Evolutionary conservation across 2,329 filamentous ascomycete species (phyloP).

Genomic region (Neobulgaria alba): DNA sequence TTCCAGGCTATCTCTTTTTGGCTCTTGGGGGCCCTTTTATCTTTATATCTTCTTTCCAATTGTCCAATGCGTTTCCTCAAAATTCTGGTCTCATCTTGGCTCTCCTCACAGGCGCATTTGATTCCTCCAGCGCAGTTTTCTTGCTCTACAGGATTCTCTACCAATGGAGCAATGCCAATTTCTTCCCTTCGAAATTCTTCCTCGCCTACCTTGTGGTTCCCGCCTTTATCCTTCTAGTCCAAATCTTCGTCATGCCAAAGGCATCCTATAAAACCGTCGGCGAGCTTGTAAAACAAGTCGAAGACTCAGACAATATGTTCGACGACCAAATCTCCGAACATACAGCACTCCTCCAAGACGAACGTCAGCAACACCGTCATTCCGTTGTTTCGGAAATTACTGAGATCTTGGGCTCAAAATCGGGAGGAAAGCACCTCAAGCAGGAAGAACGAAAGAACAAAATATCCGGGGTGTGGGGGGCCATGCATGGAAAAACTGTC

Average conservation of each 20-base stretch:
- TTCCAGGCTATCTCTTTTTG: conserved; percentile 66
- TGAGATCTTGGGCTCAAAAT: conserved; percentile 58
- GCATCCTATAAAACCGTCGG: conserved; percentile 79
- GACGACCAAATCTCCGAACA: conserved; percentile 50
- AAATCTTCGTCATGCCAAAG: conserved; percentile 63
- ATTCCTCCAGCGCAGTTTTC: conserved; percentile 72
- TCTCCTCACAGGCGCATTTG: conserved; percentile 72
- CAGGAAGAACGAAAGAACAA: conserved; percentile 62
- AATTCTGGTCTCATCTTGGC: conserved; percentile 74
- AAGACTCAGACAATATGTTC: conserved; percentile 38
- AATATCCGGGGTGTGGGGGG: conserved; percentile 70
- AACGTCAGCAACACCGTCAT: conserved; percentile 36
- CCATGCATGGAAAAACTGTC: conserved; percentile 66
- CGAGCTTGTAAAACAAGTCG: conserved; percentile 68
- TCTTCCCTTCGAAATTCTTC: conserved; percentile 64
- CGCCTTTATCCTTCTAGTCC: conserved; percentile 52
- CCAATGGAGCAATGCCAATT: conserved; percentile 44
- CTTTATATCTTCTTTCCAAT: conserved; percentile 76
- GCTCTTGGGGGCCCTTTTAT: conserved; percentile 73
- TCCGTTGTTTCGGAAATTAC: conserved; percentile 56
- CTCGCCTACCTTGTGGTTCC: conserved; percentile 64
- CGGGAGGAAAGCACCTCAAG: conserved; percentile 53
- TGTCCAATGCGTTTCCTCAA: conserved; percentile 74
- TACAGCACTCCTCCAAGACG: conserved; percentile 32
- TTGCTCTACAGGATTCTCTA: conserved; percentile 66